These are phyloP conservation scores for Sicyos edulis DNA, from an alignment of 306 rosid genomes.

Conservation along the genomic window DNA sequence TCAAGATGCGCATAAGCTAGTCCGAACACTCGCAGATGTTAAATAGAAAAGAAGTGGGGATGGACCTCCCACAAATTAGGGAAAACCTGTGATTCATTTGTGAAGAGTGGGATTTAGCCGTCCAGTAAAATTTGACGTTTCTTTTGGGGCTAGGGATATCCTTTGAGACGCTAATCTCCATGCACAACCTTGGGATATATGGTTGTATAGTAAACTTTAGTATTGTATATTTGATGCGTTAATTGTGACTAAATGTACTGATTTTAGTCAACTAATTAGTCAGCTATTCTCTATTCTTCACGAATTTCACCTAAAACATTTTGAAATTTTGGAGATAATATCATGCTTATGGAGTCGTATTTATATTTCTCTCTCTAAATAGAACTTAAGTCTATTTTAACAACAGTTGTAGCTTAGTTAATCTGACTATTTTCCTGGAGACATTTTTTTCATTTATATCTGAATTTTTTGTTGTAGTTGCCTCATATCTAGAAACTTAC, in stretches of 20 bases:
- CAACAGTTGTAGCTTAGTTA: background rate
- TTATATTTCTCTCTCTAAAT: background rate
- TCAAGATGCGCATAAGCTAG: no score
- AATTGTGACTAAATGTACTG: background rate
- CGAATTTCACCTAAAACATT: background rate
- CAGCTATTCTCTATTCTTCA: background rate
- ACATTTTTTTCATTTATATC: background rate
- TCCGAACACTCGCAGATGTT: no score
- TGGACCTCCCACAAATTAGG: background rate
- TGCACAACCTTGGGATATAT: background rate
- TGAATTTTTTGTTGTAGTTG: slow-evolving; percentile 52
- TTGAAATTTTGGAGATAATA: background rate
- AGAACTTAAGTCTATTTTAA: background rate
- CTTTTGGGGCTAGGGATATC: background rate
- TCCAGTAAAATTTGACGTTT: background rate
- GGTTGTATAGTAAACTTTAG: background rate
- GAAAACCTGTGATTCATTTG: background rate
- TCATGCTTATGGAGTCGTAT: background rate
- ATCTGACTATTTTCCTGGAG: background rate
- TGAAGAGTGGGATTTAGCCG: background rate
- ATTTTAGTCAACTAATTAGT: background rate
- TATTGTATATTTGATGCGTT: background rate
- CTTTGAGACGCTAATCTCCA: background rate
- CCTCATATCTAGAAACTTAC: slow-evolving; percentile 93
- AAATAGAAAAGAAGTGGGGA: background rate